Base-by-base conservation (phyloP, 2,329 filamentous ascomycete species). In the Trichoderma simmonsii region DNA sequence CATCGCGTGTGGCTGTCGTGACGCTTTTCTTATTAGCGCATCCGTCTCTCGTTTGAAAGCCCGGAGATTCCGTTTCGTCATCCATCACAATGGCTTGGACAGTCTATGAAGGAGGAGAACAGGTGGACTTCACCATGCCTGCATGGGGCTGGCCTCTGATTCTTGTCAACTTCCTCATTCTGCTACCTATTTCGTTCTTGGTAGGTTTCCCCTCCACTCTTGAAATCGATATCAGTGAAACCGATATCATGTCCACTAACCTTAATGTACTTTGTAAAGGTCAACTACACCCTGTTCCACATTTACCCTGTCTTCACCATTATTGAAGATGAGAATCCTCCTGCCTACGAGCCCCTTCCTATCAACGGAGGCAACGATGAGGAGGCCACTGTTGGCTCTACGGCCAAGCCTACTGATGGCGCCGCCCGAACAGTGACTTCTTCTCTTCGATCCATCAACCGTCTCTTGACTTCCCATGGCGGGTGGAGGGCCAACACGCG, bases 401-500 rank as follows among this genome's bases (percentile, higher is more conserved):
- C 78, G 72, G 75, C 77, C 74, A 80, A 82, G 75, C 80, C 81
- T 73, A 78, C 80, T 9, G 75, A 78, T 74, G 77, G 76, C 76
- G 77, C 80, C 73, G 56, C 79, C 65, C 80, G 78, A 73, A 83
- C 83, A 73, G 80, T 87, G 75, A 88, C 86, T 24, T 82, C 85
- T 32, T 88, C 85, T 67, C 77, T 89, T 76, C 85, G 86, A 75
- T 81, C 83, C 76, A 87, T 84, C 72, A 81, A 84, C 79, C 84
- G 85, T 54, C 82, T 87, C 73, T 86, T 98, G 59, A 85, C 85
- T 74, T 83, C 87, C 61, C 83, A 89, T 75, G 90, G 86, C 73
- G 93, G 94, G 74, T 87, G 87, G 81, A 83, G 83, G 72, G 87
- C 91, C 72, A 86, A 88, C 77, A 92, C 93, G 86, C 91, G 93